These are phyloP conservation scores for Citrullus colocynthis DNA, from an alignment of 306 rosid genomes.

Conservation along the genomic window DNA sequence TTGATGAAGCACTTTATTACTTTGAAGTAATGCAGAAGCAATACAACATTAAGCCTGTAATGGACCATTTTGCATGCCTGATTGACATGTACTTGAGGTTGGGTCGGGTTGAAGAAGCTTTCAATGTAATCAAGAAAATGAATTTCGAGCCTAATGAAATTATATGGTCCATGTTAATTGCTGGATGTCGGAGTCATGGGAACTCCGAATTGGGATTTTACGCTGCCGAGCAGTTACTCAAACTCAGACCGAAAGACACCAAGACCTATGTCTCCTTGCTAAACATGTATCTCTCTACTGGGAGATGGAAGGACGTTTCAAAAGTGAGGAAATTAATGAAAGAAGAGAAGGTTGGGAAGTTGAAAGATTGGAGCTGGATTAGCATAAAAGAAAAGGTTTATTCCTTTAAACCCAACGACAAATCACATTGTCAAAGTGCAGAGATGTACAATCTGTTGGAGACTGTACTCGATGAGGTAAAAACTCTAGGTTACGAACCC, in stretches of 20 bases:
- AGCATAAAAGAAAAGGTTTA: constrained; percentile 53
- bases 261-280: constrained; percentile 46
- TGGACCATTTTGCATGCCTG: constrained; percentile 71
- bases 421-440: constrained; percentile 24
- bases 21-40: constrained; percentile 68
- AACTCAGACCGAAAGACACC: constrained; percentile 50
- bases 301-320: constrained; percentile 51
- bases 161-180: constrained; percentile 61
- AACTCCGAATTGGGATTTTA: constrained; percentile 44
- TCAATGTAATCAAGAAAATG: constrained; percentile 47
- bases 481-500: constrained; percentile 46
- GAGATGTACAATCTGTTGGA: constrained; percentile 32
- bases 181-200: constrained; percentile 68
- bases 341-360: constrained; percentile 45
- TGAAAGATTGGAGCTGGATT: constrained; percentile 88
- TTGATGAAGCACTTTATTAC: constrained; percentile 50
- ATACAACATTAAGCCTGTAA: constrained; percentile 68
- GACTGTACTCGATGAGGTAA: constrained; percentile 39
- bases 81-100: constrained; percentile 63
- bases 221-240: constrained; percentile 64
- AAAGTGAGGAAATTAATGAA: constrained; percentile 58
- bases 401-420: constrained; percentile 59
- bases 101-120: constrained; percentile 63
- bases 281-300: constrained; percentile 49
- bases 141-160: constrained; percentile 49